phyloP scores from a whole-genome alignment of 192 early-diverging fungal genomes.

The Backusella morwellensis region DNA sequence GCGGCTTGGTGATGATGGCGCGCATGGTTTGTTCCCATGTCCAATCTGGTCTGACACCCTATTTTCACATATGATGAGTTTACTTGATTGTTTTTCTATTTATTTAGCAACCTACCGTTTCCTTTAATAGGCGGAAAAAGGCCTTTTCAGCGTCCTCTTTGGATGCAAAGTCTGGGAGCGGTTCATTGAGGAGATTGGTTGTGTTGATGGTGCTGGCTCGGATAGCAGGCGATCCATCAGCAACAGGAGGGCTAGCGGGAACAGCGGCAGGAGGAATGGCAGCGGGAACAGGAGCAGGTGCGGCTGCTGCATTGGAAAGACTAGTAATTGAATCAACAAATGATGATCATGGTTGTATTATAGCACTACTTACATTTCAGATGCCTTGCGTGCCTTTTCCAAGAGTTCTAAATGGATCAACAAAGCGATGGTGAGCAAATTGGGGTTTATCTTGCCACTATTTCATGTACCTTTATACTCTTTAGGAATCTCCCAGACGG shows the following conservation, averaged over 20 bases:
- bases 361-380: constrained; percentile 10
- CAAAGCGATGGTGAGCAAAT: not conserved
- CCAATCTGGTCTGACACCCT: constrained; percentile 82
- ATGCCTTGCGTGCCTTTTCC: constrained; percentile 34
- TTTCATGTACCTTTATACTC: constrained; percentile 55
- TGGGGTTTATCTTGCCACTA: no score
- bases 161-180: constrained; percentile 60
- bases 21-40: constrained; percentile 93
- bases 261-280: not conserved
- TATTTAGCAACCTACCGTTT: constrained; percentile 47
- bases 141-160: constrained; percentile 80
- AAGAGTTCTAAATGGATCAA: constrained; percentile 26
- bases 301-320: not conserved
- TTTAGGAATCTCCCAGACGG: constrained; percentile 84
- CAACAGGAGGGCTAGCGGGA: not conserved
- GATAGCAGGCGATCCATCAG: not conserved
- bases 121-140: constrained; percentile 71
- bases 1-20: constrained; percentile 75
- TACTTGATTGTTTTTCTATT: not conserved
- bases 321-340: not conserved
- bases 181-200: constrained; percentile 12
- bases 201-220: constrained; percentile 19
- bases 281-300: not conserved
- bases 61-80: not conserved
- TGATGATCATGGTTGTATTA: no score